phyloP scores from a whole-genome alignment of 345 rosid genomes.

The Melaleuca quinquenervia region DNA sequence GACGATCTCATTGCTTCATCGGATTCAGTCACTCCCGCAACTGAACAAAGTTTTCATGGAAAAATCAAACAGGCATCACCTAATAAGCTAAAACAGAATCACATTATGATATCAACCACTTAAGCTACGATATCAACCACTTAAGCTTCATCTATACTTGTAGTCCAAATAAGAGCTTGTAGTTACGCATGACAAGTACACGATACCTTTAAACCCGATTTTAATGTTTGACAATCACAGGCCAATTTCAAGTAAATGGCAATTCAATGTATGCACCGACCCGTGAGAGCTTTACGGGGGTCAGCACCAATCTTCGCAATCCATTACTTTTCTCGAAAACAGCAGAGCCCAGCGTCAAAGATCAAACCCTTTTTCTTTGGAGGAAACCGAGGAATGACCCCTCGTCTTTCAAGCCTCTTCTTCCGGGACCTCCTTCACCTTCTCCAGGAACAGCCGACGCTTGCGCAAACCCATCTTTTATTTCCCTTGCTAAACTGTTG shows the following conservation, averaged over 20 bases:
- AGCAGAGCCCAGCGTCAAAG: not conserved
- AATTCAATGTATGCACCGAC: not conserved
- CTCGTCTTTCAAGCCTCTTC: conserved; percentile 79
- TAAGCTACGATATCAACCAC: not conserved
- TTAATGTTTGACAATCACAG: not conserved
- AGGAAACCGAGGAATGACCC: conserved; percentile 36
- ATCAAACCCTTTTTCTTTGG: conserved; percentile 49
- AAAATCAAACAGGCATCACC: not conserved
- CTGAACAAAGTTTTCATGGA: not conserved
- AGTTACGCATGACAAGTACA: not conserved
- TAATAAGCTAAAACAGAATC: not conserved
- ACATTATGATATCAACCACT: too few species aligned
- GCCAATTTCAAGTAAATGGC: not conserved
- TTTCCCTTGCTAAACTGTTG: conserved; percentile 5
- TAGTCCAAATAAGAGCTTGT: not conserved
- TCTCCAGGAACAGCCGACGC: conserved; percentile 79
- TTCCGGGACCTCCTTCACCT: conserved; percentile 60
- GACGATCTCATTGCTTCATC: not conserved
- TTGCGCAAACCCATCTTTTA: conserved; percentile 18
- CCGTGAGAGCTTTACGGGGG: not conserved
- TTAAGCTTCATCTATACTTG: not conserved
- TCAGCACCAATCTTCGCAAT: not conserved
- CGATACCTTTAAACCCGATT: not conserved
- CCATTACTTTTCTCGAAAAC: not conserved
- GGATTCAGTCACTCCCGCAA: not conserved